Evolutionary conservation across 305 asterid genomes (phyloP).

Genomic region (Fraxinus ornus): DNA sequence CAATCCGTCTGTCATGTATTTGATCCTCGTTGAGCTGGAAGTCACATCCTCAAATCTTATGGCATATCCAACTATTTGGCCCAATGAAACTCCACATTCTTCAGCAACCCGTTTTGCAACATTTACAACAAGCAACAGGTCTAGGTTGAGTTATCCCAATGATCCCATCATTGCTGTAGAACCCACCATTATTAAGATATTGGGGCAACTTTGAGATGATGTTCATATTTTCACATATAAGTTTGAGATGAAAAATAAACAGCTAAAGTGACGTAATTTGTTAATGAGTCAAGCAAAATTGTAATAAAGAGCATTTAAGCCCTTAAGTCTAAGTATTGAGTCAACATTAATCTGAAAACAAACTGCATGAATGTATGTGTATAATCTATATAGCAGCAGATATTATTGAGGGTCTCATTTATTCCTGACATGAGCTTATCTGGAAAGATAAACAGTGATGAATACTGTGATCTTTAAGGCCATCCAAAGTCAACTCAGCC

Average conservation of each 20-base stretch:
- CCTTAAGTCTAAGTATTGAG: background rate
- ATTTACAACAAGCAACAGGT: conserved; percentile 92
- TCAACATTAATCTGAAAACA: background rate
- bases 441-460: too few relatives aligned
- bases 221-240: conserved; percentile 20
- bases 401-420: background rate
- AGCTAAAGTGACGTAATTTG: conserved; percentile 1
- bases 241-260: conserved; percentile 6
- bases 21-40: conserved; percentile 72
- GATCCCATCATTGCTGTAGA: conserved; percentile 69
- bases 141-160: conserved; percentile 95
- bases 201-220: conserved; percentile 79
- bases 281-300: background rate
- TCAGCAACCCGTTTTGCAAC: conserved; percentile 96
- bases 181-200: conserved; percentile 73
- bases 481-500: too few relatives aligned
- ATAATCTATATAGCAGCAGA: background rate
- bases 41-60: conserved; percentile 90
- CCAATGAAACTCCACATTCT: conserved; percentile 72
- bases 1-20: conserved; percentile 94
- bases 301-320: background rate
- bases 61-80: conserved; percentile 87
- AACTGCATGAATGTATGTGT: conserved; percentile 2
- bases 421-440: too few relatives aligned
- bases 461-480: too few relatives aligned